Evolutionary conservation across 352 stramenopile genomes (phyloP).

Genomic region (Pythium aquatile): DNA sequence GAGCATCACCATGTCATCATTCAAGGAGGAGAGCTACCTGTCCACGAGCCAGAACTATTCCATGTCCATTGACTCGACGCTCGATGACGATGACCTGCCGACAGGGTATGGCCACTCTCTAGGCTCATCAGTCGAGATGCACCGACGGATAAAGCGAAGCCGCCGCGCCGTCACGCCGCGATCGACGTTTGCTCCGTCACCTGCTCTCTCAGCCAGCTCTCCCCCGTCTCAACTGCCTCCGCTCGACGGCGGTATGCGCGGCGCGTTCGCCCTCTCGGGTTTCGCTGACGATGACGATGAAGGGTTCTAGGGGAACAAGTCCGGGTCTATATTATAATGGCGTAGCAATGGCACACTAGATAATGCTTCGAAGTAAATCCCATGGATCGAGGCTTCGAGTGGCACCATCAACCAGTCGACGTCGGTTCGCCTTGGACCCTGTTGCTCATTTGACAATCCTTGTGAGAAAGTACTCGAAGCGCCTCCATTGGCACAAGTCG

Average conservation of each 20-base stretch:
- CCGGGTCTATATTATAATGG: not conserved
- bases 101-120: constrained; percentile 9
- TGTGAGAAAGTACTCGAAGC: too few species aligned
- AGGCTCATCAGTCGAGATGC: not conserved
- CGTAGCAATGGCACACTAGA: too few species aligned
- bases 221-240: constrained; percentile 63
- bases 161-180: constrained; percentile 7
- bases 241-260: constrained; percentile 26
- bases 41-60: constrained; percentile 45
- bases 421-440: too few species aligned
- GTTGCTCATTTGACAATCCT: too few species aligned
- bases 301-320: constrained; percentile 36
- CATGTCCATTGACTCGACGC: constrained; percentile 56
- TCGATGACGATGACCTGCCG: constrained; percentile 41
- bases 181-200: constrained; percentile 54
- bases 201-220: constrained; percentile 64
- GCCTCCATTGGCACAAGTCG: too few species aligned
- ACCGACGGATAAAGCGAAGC: constrained; percentile 24
- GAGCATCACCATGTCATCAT: constrained; percentile 43
- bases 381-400: too few species aligned
- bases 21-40: constrained; percentile 46
- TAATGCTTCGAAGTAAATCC: too few species aligned
- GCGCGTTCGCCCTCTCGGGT: constrained; percentile 53
- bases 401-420: too few species aligned
- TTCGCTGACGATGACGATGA: constrained; percentile 68